phyloP scores from a whole-genome alignment of 225 moss, liverwort and hornwort species.

The Sphagnum tenellum region DNA sequence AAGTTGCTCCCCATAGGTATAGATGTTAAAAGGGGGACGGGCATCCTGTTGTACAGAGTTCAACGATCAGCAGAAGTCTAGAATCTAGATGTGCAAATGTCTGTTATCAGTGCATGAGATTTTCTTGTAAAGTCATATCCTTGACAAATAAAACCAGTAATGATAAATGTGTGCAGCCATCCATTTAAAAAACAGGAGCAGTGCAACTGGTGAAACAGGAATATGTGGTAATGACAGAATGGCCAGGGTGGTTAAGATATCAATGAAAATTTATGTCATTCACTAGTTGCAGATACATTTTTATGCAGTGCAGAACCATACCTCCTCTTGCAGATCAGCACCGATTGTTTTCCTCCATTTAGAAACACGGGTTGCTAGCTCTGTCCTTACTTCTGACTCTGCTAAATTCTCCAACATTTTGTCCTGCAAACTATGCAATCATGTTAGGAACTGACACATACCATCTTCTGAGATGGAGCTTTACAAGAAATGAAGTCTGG shows the following conservation, averaged over 20 bases:
- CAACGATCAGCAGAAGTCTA: background rate
- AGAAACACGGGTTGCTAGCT: conserved; percentile 36
- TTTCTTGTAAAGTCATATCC: too few species aligned
- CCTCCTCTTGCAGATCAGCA: conserved; percentile 31
- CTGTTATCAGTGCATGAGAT: too few species aligned
- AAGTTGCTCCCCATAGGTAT: conserved; percentile 37
- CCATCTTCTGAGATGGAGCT: too few species aligned
- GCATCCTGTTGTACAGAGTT: conserved; percentile 19
- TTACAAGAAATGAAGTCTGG: too few species aligned
- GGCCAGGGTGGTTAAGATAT: too few species aligned
- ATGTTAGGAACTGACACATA: too few species aligned
- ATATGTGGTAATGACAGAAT: background rate
- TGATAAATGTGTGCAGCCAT: too few species aligned
- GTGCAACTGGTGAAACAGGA: too few species aligned
- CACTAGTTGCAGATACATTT: background rate
- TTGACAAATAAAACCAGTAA: too few species aligned
- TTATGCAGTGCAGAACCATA: background rate
- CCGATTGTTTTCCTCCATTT: conserved; percentile 46
- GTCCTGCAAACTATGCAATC: conserved; percentile 17
- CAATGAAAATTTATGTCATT: too few species aligned
- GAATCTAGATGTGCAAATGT: background rate
- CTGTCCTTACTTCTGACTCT: conserved; percentile 31
- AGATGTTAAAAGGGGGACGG: conserved; percentile 46
- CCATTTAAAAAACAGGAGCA: too few species aligned
- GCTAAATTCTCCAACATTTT: conserved; percentile 33